Evolutionary conservation across 805 yeast genomes (phyloP).

Genomic region (Candida silvatica): DNA sequence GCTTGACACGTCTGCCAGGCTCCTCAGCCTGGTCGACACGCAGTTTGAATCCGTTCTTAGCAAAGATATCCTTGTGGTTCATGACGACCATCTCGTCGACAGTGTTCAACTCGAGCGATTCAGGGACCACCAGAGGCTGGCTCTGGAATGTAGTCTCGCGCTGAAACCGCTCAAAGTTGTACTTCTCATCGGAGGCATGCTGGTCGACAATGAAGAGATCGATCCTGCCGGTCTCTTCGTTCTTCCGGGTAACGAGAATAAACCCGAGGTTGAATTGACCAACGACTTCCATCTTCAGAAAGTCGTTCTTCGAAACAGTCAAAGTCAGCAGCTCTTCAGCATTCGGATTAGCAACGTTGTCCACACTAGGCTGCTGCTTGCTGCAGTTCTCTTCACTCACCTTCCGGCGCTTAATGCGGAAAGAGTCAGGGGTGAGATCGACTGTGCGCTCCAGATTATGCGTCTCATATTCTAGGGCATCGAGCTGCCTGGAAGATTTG

Average conservation of each 20-base stretch:
- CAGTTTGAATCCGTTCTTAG: conserved; percentile 71
- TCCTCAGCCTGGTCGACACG: conserved; percentile 36
- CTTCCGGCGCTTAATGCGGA: neutral
- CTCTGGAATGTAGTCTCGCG: conserved; percentile 46
- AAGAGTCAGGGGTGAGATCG: neutral
- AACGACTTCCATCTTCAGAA: conserved; percentile 62
- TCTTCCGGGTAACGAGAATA: conserved; percentile 58
- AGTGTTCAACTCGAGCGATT: conserved; percentile 53
- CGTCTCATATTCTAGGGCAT: no score
- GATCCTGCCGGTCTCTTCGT: conserved; percentile 19
- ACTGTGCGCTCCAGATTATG: neutral
- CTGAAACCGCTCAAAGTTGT: conserved; percentile 70
- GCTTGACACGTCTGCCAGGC: conserved; percentile 48
- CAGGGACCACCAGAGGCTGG: conserved; percentile 64
- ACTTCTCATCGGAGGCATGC: conserved; percentile 96
- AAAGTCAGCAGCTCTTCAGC: conserved; percentile 54
- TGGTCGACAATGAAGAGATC: conserved; percentile 89
- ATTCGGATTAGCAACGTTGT: conserved; percentile 36
- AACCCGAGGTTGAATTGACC: conserved; percentile 98
- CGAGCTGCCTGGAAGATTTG: no score
- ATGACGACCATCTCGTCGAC: conserved; percentile 70
- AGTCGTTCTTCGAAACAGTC: conserved; percentile 64
- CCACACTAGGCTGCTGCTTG: conserved; percentile 13
- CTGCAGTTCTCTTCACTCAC: neutral
- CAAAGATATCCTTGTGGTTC: conserved; percentile 50